A percentile compares a stretch with the other conserved stretches of the same genome.
phyloP scores from a whole-genome alignment of 176 grass and related monocot genomes.

The Oryza brachyantha region DNA sequence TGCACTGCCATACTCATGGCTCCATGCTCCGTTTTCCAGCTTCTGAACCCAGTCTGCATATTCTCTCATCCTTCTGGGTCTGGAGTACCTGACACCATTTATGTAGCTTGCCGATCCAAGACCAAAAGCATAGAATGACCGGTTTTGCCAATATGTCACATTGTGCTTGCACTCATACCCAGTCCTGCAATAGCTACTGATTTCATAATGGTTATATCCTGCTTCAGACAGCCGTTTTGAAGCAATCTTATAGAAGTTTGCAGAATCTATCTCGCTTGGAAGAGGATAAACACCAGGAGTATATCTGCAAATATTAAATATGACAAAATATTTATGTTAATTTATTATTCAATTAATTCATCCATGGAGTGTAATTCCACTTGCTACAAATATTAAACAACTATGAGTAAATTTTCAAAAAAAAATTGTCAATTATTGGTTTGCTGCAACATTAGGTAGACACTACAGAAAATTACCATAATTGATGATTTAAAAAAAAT shows the following conservation, averaged over 20 bases:
- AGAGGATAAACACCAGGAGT: slow-evolving; percentile 78
- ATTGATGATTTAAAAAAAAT: background rate
- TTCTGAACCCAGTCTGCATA: slow-evolving; percentile 76
- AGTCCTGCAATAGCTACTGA: slow-evolving; percentile 85
- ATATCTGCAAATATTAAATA: slow-evolving; percentile 47
- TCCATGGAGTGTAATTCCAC: background rate
- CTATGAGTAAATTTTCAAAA: background rate
- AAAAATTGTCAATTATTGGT: background rate
- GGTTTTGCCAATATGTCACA: slow-evolving; percentile 72
- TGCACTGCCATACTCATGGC: slow-evolving; percentile 25
- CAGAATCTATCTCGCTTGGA: slow-evolving; percentile 62
- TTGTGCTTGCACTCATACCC: slow-evolving; percentile 91
- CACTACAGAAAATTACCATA: background rate
- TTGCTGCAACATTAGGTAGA: background rate
- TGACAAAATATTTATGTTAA: background rate
- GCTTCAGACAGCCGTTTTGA: slow-evolving; percentile 61
- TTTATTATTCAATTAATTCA: background rate
- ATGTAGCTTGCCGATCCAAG: slow-evolving; percentile 84
- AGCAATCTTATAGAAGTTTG: slow-evolving; percentile 83
- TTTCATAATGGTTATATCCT: slow-evolving; percentile 83
- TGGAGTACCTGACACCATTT: slow-evolving; percentile 66
- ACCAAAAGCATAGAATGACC: slow-evolving; percentile 79
- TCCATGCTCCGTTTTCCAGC: slow-evolving; percentile 52
- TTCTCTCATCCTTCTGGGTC: slow-evolving; percentile 77
- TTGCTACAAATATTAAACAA: background rate